Evolutionary conservation across 208 protist genomes (phyloP).

Genomic region (Leishmania lainsoni): DNA sequence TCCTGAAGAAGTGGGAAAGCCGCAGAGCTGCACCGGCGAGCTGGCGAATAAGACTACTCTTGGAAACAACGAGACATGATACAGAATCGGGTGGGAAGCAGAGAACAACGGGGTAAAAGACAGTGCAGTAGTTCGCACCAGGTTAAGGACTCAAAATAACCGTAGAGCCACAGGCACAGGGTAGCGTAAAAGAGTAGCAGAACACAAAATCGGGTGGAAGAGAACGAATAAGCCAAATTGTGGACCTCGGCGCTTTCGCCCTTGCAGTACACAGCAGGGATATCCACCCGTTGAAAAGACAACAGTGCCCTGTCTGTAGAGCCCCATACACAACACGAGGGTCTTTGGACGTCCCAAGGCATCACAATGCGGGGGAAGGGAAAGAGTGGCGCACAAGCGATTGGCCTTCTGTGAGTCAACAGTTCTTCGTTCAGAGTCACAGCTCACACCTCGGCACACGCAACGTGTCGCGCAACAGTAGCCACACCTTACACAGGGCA

Average conservation of each 20-base stretch:
- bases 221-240: neutral
- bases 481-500: no score
- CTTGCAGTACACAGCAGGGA: neutral
- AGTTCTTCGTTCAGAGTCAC: no score
- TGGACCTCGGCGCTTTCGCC: neutral
- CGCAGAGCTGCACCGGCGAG: neutral
- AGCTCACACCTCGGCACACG: no score
- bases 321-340: neutral
- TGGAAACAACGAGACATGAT: neutral
- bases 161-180: neutral
- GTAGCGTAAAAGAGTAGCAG: neutral
- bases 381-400: no score
- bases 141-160: neutral
- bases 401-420: no score
- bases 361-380: no score
- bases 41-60: neutral
- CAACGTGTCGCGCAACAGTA: no score
- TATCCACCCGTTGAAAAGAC: neutral
- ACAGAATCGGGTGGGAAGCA: neutral
- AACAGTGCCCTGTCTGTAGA: neutral
- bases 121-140: neutral
- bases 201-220: neutral
- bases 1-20: neutral
- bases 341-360: neutral
- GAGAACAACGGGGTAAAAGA: neutral